phyloP scores from a whole-genome alignment of 176 grass and related monocot genomes.

The Eragrostis curvula region DNA sequence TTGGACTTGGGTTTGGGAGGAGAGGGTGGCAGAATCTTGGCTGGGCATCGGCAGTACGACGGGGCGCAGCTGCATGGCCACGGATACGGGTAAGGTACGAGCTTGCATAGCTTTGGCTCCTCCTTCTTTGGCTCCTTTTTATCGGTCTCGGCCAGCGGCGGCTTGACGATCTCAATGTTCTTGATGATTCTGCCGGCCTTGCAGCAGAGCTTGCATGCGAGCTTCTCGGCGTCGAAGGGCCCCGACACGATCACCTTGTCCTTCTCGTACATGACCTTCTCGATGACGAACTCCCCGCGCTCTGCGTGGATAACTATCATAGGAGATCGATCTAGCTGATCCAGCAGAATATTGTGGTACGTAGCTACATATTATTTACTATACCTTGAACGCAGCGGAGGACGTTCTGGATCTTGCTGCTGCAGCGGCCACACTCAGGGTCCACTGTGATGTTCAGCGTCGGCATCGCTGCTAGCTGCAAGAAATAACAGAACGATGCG shows the following conservation, averaged over 20 bases:
- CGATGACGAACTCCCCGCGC: slow-evolving; percentile 46
- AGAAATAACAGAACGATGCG: not conserved
- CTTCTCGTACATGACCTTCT: slow-evolving; percentile 68
- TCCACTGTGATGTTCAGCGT: slow-evolving; percentile 72
- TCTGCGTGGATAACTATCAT: slow-evolving; percentile 17
- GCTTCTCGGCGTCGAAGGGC: slow-evolving; percentile 61
- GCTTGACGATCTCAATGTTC: slow-evolving; percentile 32
- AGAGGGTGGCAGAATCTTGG: too few relatives aligned
- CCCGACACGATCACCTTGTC: slow-evolving; percentile 63
- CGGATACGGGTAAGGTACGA: slow-evolving; percentile 4
- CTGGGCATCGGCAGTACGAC: not conserved
- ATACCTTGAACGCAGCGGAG: slow-evolving; percentile 63
- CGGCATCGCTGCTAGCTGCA: slow-evolving; percentile 38
- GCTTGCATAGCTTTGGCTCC: not conserved
- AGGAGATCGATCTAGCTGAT: too few relatives aligned
- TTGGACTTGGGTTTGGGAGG: not conserved
- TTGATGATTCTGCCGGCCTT: slow-evolving; percentile 61
- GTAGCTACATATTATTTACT: too few relatives aligned
- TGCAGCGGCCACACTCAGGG: slow-evolving; percentile 56
- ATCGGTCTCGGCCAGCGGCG: not conserved
- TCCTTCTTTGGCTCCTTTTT: not conserved
- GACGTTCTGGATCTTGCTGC: slow-evolving; percentile 59
- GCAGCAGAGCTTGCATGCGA: slow-evolving; percentile 61
- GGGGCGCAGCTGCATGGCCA: not conserved
- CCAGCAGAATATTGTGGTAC: too few relatives aligned